Percentiles rank a stretch among this genome's conserved stretches.
phyloP scores from a whole-genome alignment of 2,329 filamentous ascomycete genomes.

The Fusarium sp. region DNA sequence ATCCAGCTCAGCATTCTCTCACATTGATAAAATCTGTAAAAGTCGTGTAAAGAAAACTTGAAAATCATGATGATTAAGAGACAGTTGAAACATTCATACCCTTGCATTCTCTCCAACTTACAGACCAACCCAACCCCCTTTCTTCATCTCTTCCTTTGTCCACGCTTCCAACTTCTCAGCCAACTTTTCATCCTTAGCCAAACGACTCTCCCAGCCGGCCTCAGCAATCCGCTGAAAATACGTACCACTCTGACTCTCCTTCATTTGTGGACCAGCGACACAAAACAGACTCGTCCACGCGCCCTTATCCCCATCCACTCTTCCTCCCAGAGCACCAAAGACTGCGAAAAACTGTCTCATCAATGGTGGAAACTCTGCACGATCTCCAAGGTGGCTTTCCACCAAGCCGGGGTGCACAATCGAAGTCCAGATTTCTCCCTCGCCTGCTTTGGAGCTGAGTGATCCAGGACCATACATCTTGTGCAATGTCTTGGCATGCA shows the following conservation, averaged over 20 bases:
- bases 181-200: conserved; percentile 21
- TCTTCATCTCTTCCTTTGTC: conserved; percentile 24
- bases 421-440: conserved; percentile 29
- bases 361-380: not conserved
- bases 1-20: not conserved
- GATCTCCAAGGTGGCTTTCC: conserved; percentile 5
- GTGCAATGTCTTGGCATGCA: conserved; percentile 25
- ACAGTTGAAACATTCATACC: no score
- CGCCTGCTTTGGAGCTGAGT: not conserved
- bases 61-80: no score
- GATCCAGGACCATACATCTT: conserved; percentile 27
- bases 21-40: not conserved
- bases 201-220: conserved; percentile 21
- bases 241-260: conserved; percentile 20
- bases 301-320: conserved; percentile 15
- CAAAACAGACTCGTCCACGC: conserved; percentile 37
- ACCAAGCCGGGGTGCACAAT: conserved; percentile 31
- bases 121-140: conserved; percentile 9
- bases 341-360: not conserved
- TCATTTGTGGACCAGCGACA: conserved; percentile 21
- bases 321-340: not conserved
- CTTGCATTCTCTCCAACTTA: not conserved
- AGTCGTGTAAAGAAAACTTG: no score
- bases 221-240: conserved; percentile 31
- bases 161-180: conserved; percentile 28